A percentile compares a stretch with the other conserved stretches of the same genome.
phyloP scores from a whole-genome alignment of 495 filamentous ascomycete genomes.

The Mytilinidion resinicola region DNA sequence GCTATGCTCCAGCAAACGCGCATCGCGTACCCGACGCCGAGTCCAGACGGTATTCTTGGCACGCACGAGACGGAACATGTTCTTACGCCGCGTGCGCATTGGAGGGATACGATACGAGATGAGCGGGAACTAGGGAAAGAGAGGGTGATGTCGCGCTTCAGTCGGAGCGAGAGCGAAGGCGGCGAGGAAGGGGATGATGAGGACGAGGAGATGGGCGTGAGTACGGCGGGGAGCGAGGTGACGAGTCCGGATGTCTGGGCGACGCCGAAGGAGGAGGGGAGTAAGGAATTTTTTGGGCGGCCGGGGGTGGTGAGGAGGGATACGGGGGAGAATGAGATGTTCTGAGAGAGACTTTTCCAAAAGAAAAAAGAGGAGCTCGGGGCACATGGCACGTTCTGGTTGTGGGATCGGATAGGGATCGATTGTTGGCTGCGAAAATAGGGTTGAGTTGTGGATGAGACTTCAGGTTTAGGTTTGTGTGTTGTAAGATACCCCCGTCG shows the following conservation, averaged over 20 bases:
- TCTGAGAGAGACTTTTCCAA: neutral
- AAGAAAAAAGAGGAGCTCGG: too few relatives aligned
- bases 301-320: neutral
- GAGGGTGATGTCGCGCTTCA: conserved; percentile 13
- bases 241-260: conserved; percentile 25
- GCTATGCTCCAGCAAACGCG: conserved; percentile 3
- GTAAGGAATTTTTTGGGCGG: neutral
- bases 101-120: neutral
- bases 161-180: conserved; percentile 6
- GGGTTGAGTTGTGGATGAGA: too few relatives aligned
- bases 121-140: neutral
- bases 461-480: too few relatives aligned
- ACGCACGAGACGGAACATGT: conserved; percentile 11
- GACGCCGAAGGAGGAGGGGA: conserved; percentile 26
- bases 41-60: conserved; percentile 17
- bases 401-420: too few relatives aligned
- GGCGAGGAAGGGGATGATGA: neutral
- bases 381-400: too few relatives aligned
- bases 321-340: neutral
- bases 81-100: conserved; percentile 15
- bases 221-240: conserved; percentile 12
- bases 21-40: conserved; percentile 18
- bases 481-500: too few relatives aligned
- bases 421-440: too few relatives aligned
- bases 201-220: conserved; percentile 3